Evolutionary conservation across 2,329 filamentous ascomycete species (phyloP).

Genomic region (Aspergillaceae sp.): DNA sequence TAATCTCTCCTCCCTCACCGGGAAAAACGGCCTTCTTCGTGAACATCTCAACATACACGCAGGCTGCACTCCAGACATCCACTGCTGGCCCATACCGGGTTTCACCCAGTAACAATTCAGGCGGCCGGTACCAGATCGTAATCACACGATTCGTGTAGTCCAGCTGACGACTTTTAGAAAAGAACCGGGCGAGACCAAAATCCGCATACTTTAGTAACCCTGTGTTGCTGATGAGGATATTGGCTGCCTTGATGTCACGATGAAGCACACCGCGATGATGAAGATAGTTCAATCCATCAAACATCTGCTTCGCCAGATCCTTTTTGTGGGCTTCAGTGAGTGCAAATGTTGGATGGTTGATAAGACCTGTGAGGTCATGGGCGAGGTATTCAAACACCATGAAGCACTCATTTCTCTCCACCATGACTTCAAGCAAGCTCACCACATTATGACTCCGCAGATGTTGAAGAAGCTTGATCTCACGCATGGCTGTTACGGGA

Average conservation of each 20-base stretch:
- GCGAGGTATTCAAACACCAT: constrained; percentile 99
- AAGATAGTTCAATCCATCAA: constrained; percentile 87
- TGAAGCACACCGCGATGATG: constrained; percentile 90
- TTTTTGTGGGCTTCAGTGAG: constrained; percentile 83
- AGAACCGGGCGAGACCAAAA: constrained; percentile 93
- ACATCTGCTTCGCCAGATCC: constrained; percentile 83
- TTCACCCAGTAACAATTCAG: constrained; percentile 82
- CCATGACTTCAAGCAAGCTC: constrained; percentile 92
- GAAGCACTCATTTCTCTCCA: constrained; percentile 96
- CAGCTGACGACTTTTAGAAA: constrained; percentile 79
- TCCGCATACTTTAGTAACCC: constrained; percentile 89
- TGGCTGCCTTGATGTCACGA: constrained; percentile 96
- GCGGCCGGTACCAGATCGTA: constrained; percentile 94
- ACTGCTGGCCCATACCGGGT: constrained; percentile 84
- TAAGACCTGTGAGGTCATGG: constrained; percentile 85
- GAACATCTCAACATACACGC: constrained; percentile 94
- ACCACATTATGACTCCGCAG: constrained; percentile 83
- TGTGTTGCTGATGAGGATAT: constrained; percentile 85
- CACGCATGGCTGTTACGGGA: constrained; percentile 88
- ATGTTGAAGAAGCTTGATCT: constrained; percentile 94
- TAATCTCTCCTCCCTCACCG: constrained; percentile 90
- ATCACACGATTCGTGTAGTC: constrained; percentile 99
- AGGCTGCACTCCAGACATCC: constrained; percentile 95
- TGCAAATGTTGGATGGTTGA: constrained; percentile 89
- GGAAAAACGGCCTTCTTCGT: constrained; percentile 89